phyloP scores from a whole-genome alignment of 257 asterid species.

The Petunia axillaris region DNA sequence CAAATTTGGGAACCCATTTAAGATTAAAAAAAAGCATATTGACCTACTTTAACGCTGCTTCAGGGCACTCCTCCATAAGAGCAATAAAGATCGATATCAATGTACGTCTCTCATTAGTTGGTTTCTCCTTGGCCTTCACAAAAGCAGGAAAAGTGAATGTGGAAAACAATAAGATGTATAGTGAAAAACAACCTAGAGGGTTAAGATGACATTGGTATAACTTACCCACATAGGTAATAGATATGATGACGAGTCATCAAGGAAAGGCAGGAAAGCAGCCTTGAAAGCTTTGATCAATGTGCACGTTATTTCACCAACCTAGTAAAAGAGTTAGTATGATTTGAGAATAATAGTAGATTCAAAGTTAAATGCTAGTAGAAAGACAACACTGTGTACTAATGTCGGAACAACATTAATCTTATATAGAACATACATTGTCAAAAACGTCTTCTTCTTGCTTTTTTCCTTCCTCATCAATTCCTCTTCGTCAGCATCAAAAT shows the following conservation, averaged over 20 bases:
- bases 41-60: slow-evolving; percentile 73
- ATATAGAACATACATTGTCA: slow-evolving; percentile 67
- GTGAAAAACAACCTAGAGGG: too few species aligned
- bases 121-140: slow-evolving; percentile 83
- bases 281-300: slow-evolving; percentile 32
- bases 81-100: slow-evolving; percentile 95
- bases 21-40: slow-evolving; percentile 7
- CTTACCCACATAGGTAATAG: slow-evolving; percentile 28
- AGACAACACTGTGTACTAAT: too few species aligned
- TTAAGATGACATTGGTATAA: slow-evolving; percentile 27
- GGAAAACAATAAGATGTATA: too few species aligned
- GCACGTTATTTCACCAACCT: slow-evolving; percentile 93
- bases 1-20: slow-evolving; percentile 19
- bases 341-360: too few species aligned
- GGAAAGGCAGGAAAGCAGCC: slow-evolving; percentile 88
- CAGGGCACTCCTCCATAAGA: slow-evolving; percentile 93
- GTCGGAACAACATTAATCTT: too few species aligned
- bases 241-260: slow-evolving; percentile 80
- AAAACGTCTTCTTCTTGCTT: slow-evolving; percentile 98
- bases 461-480: slow-evolving; percentile 79
- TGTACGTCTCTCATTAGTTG: slow-evolving; percentile 93
- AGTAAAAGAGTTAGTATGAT: not conserved
- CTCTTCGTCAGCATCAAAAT: slow-evolving; percentile 49
- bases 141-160: too few species aligned
- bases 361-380: too few species aligned